Base-by-base conservation (phyloP, 257 asterid species). In the Forsythia viridissima region DNA sequence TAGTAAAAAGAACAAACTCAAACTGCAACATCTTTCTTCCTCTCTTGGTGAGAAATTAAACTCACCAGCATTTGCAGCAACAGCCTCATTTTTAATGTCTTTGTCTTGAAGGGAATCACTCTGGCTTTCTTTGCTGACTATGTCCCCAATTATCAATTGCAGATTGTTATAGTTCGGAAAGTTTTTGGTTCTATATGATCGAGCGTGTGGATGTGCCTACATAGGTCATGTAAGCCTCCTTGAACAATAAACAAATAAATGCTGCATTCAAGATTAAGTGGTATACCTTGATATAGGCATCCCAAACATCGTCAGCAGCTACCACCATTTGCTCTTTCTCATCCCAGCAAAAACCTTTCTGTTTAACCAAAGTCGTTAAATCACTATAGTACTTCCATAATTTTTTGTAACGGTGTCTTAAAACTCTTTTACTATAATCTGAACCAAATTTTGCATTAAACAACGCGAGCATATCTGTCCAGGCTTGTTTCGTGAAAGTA, bases 271-370 rank as follows among this genome's bases (percentile, higher is more conserved):
- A 75, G 76, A 81, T 78, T 75, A 43, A 68, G 59, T 18, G 37
- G 52, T 71, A 57, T 84, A 84, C 88, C 90, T 86, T 84, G 38
- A 84, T 66, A 75, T 86, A 82, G 77, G 83, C 76, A 80, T 86
- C 86, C 90, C 88, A 81, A 75, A 77, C 80, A 77, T 80, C 80
- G 70, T 77, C 83, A 84, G 79, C 78, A 72, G 88, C 86, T n/a
- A 80, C 71, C 73, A 86, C 82, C 88, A 84, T 81, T 81, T 80
- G 84, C 71, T 76, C 80, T 68, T 77, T 77, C 79, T 84, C 83
- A 43, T 84, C 88, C 90, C 90, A 86, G 51, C 74, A 57, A 78
- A 86, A 86, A 71, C 86, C 90, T 43, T 82, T 65, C 78, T 84
- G 86, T 71, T 72, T 82, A 55, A 52, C 55, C 75, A 86, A 59